phyloP scores from a whole-genome alignment of 2,329 filamentous ascomycete genomes.

The Pestalotiopsis sp. region DNA sequence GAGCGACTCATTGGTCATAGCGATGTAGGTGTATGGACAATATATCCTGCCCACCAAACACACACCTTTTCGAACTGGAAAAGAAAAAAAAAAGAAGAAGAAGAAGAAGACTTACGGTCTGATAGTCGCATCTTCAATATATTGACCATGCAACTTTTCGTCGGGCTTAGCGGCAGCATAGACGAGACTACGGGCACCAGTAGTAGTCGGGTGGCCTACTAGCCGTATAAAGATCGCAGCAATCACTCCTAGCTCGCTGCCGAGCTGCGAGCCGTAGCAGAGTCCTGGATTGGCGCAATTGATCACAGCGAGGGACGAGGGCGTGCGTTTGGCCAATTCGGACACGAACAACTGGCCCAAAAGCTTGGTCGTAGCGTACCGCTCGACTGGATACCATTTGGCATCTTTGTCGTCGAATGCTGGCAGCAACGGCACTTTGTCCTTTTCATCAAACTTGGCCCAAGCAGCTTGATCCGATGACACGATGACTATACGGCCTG shows the following conservation, averaged over 20 bases:
- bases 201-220: background rate
- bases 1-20: background rate
- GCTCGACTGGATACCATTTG: conserved; percentile 12
- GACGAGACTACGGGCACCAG: background rate
- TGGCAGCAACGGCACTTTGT: conserved; percentile 19
- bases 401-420: conserved; percentile 15
- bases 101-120: background rate
- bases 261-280: background rate
- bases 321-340: background rate
- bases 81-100: background rate
- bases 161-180: background rate
- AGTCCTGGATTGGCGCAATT: background rate
- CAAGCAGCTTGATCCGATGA: conserved; percentile 24
- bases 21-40: no score
- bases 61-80: no score
- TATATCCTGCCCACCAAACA: background rate
- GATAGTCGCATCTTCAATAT: background rate
- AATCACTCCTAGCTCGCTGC: background rate
- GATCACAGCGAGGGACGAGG: background rate
- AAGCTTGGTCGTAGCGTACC: conserved; percentile 23
- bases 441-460: conserved; percentile 17
- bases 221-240: background rate
- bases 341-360: background rate
- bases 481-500: conserved; percentile 25
- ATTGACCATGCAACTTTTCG: background rate